These are phyloP conservation scores for Hortiboletus campestris DNA, from an alignment of 768 basidiomycete genomes.

Conservation along the genomic window DNA sequence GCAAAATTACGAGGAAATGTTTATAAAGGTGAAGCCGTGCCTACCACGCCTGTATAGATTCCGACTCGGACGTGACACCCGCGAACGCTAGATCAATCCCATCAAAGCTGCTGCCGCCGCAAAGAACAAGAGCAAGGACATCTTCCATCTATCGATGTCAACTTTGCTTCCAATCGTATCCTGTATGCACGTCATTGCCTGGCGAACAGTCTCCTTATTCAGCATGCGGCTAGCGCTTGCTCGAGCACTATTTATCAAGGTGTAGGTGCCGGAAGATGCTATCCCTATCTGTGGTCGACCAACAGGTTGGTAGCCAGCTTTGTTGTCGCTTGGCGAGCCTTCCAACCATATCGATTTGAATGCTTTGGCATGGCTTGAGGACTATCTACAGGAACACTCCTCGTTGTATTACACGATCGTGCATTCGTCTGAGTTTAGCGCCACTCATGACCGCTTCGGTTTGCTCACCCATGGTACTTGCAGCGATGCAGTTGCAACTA, in stretches of 20 bases:
- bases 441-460: background rate
- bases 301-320: conserved; percentile 48
- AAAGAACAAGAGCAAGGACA: conserved; percentile 99
- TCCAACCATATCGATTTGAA: conserved; percentile 98
- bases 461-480: background rate
- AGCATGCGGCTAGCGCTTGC: conserved; percentile 97
- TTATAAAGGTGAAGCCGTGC: conserved; percentile 77
- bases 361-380: conserved; percentile 96
- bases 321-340: conserved; percentile 87
- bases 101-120: conserved; percentile 71
- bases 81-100: conserved; percentile 72
- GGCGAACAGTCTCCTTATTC: background rate
- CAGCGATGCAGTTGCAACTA: conserved; percentile 94
- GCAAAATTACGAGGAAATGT: conserved; percentile 99
- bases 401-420: conserved; percentile 98
- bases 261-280: conserved; percentile 18
- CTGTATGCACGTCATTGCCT: conserved; percentile 45
- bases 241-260: conserved; percentile 95
- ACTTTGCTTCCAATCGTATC: conserved; percentile 93
- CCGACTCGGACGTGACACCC: background rate
- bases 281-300: conserved; percentile 1
- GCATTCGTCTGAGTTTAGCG: conserved; percentile 72
- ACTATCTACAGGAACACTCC: conserved; percentile 87
- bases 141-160: conserved; percentile 92
- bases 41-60: background rate